Evolutionary conservation across 192 early-diverging fungal genomes (phyloP).

Genomic region (Chytriomyces sp.): DNA sequence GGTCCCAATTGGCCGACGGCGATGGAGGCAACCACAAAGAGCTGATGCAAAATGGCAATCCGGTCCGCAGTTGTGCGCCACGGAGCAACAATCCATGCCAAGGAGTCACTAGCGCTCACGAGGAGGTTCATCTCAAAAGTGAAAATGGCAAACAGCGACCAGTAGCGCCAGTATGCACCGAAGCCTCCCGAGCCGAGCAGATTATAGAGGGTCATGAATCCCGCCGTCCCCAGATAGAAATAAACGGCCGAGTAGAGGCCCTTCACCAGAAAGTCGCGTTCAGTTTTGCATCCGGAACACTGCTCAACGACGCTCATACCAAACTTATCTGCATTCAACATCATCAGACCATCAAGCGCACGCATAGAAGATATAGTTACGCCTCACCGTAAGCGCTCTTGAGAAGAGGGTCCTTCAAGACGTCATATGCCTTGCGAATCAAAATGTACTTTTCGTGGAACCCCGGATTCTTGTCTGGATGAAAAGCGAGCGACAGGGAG

Average conservation of each 20-base stretch:
- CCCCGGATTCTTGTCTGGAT: conserved; percentile 45
- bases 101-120: neutral
- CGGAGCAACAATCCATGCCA: conserved; percentile 28
- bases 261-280: conserved; percentile 39
- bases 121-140: conserved; percentile 39
- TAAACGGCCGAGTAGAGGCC: conserved; percentile 22
- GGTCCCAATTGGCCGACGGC: conserved; percentile 54
- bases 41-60: conserved; percentile 46
- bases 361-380: neutral
- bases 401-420: conserved; percentile 43
- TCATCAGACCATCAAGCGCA: neutral
- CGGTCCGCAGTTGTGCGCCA: conserved; percentile 47
- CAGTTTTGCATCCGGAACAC: conserved; percentile 45
- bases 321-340: conserved; percentile 39
- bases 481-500: conserved; percentile 42
- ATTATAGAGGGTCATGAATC: conserved; percentile 37
- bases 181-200: conserved; percentile 43
- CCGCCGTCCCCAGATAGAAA: conserved; percentile 39
- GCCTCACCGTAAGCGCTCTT: conserved; percentile 51
- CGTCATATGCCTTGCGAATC: conserved; percentile 48
- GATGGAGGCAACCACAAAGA: conserved; percentile 45
- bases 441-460: conserved; percentile 35
- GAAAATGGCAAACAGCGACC: conserved; percentile 33
- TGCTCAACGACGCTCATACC: conserved; percentile 22
- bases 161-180: conserved; percentile 50